Base-by-base conservation (phyloP, 1,284 basidiomycete genomes). In the Pholiota adiposa region DNA sequence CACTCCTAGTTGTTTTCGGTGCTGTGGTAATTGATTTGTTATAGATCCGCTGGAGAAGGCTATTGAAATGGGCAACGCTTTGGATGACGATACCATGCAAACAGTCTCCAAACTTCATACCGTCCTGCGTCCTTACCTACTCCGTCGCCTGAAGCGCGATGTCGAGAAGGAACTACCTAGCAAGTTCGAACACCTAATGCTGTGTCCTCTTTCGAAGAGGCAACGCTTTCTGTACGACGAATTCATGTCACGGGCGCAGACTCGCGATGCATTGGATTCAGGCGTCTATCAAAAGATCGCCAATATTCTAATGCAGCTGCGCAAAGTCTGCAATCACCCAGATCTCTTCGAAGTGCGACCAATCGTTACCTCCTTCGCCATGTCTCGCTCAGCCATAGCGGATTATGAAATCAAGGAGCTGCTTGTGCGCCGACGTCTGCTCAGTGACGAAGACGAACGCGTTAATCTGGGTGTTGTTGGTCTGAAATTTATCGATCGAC, bases 191-290 rank as follows among this genome's bases (percentile, higher is more conserved):
- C 96, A 98, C 71, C 87, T 98, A 56, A 87, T 97, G 36, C 85
- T 95, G 50, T 98, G 96, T 69, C 89, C 92, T 1, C 79, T 99
- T 5, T 97, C 96, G 33, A 98, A 97, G 72, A 87, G 97, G 1
- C 97, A 99, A 69, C 90, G 96, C 5, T 97, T 94, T 73, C 83
- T 99, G 7, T 99, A 99, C 75, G 97, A 99, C 80, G 97, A 98
- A 73, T 98, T 98, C 79, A 98, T 99, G 96, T 84, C 90, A 4
- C 86, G 97, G 27, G 88, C 93, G 0, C 89, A 94, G 62, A 98
- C 97, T 1, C 85, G 87, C 41, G 89, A 93, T 67, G 93, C 93
- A 14, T 82, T 98, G 51, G 83, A 90, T 16, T 94, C 93, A 4
- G 97, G 96, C 2, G 81, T 90, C 1, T 92, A 92, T 67, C 88